phyloP scores from a whole-genome alignment of 2,329 filamentous ascomycete species.

The Fusarium armeniacum region DNA sequence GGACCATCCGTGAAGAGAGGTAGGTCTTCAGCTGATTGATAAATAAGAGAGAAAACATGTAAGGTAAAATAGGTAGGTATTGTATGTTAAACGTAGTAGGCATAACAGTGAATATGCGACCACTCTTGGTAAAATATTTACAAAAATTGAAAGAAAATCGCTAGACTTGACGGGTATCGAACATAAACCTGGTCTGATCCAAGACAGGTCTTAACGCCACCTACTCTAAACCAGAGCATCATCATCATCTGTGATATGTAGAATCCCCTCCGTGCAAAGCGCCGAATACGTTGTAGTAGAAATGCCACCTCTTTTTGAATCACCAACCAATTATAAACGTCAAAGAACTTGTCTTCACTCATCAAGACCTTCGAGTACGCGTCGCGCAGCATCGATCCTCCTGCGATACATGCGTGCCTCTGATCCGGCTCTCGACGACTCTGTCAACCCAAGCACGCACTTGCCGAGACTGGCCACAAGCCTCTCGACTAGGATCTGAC shows the following conservation, averaged over 20 bases:
- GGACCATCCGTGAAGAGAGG: constrained; percentile 5
- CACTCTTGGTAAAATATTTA: constrained; percentile 4
- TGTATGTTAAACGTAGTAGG: not conserved
- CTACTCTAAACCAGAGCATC: constrained; percentile 44
- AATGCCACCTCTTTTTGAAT: constrained; percentile 27
- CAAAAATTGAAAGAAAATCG: constrained; percentile 31
- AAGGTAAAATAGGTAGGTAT: not conserved
- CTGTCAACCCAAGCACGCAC: constrained; percentile 70
- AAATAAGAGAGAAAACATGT: not conserved
- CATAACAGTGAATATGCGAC: not conserved
- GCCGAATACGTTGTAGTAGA: constrained; percentile 28
- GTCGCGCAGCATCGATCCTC: constrained; percentile 80
- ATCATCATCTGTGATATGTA: constrained; percentile 27
- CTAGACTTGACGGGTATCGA: constrained; percentile 50
- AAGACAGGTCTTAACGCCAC: constrained; percentile 46
- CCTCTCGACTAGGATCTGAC: constrained; percentile 71
- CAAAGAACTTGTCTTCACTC: constrained; percentile 48
- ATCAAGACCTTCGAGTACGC: constrained; percentile 78
- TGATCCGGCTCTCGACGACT: constrained; percentile 67
- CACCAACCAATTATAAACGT: constrained; percentile 1
- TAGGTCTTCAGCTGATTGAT: not conserved
- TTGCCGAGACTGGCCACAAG: constrained; percentile 71
- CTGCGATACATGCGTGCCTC: constrained; percentile 76
- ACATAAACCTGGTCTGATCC: constrained; percentile 46
- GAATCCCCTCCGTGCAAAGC: constrained; percentile 32